A percentile compares a stretch with the other conserved stretches of the same genome.
phyloP scores from a whole-genome alignment of 2,329 filamentous ascomycete species.

The Colletotrichum acutatum region DNA sequence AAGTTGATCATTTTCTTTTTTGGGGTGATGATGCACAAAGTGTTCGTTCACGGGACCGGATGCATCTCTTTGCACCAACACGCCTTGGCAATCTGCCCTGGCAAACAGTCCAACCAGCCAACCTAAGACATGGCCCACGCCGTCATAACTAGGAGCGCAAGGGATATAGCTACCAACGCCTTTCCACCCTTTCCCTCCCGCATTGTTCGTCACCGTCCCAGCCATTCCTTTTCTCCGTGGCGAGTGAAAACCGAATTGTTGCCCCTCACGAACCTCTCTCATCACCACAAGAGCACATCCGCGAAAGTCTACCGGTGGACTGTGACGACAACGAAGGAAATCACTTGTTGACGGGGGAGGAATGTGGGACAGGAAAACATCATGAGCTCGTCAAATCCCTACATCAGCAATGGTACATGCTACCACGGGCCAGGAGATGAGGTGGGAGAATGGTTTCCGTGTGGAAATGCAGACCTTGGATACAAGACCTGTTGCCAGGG shows the following conservation, averaged over 20 bases:
- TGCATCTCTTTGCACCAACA: not conserved
- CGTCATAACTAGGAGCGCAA: not conserved
- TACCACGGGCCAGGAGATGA: conserved; percentile 37
- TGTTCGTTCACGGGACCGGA: not conserved
- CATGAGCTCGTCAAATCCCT: conserved; percentile 38
- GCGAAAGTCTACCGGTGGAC: not conserved
- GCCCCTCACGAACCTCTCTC: not conserved
- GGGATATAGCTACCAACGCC: not conserved
- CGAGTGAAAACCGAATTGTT: not conserved
- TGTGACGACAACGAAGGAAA: not conserved
- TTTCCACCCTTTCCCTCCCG: not conserved
- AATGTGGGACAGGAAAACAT: not conserved
- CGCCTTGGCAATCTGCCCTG: not conserved
- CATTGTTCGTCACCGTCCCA: not conserved
- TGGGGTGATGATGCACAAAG: not conserved
- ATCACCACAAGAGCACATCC: not conserved
- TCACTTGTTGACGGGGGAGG: not conserved
- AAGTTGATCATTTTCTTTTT: conserved; percentile 11
- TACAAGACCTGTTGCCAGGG: conserved; percentile 45
- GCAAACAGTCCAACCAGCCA: conserved; percentile 8
- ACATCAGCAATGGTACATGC: conserved; percentile 48
- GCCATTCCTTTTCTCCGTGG: not conserved
- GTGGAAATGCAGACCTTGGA: conserved; percentile 46
- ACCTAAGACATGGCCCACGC: not conserved
- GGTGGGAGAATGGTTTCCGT: conserved; percentile 43